phyloP scores from a whole-genome alignment of 1,139 yeast species.

The Debaryomyces coudertii region DNA sequence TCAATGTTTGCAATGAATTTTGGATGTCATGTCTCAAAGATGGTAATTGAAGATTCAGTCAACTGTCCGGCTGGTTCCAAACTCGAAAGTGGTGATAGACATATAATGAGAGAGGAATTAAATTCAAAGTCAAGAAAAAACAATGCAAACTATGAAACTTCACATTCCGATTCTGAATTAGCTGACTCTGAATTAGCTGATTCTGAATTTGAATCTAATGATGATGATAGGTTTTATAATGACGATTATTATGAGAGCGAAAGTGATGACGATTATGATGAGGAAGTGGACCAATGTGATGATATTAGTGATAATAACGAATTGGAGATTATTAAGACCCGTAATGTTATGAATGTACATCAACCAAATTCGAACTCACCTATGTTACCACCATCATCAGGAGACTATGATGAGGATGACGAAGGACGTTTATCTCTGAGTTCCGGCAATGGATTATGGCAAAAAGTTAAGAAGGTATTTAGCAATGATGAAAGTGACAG shows the following conservation, averaged over 20 bases:
- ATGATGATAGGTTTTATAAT: slow-evolving; percentile 23
- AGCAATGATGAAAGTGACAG: slow-evolving; percentile 43
- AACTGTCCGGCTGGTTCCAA: slow-evolving; percentile 13
- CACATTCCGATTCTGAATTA: slow-evolving; percentile 16
- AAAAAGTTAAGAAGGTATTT: slow-evolving; percentile 63
- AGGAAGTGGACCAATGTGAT: slow-evolving; percentile 19
- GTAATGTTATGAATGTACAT: slow-evolving; percentile 13
- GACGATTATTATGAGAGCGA: slow-evolving; percentile 24
- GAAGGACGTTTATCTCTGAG: slow-evolving; percentile 11
- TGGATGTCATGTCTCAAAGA: slow-evolving; percentile 47
- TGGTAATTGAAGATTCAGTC: slow-evolving; percentile 33
- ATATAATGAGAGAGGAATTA: slow-evolving; percentile 17
- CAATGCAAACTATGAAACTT: slow-evolving; percentile 1
- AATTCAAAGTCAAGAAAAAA: slow-evolving; percentile 9
- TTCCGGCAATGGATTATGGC: slow-evolving; percentile 52
- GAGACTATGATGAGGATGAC: slow-evolving; percentile 13
- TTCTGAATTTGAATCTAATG: slow-evolving; percentile 43
- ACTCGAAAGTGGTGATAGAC: slow-evolving; percentile 17
- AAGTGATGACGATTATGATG: slow-evolving; percentile 26
- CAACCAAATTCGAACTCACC: slow-evolving; percentile 19
- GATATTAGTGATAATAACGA: slow-evolving; percentile 10
- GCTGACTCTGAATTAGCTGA: slow-evolving; percentile 47
- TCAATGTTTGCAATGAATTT: slow-evolving; percentile 43
- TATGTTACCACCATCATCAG: slow-evolving; percentile 12
- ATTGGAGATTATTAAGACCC: slow-evolving; percentile 10